Percentiles rank a stretch among this genome's conserved stretches.
phyloP scores from a whole-genome alignment of 176 grass and related monocot genomes.

The Oryza longistaminata region DNA sequence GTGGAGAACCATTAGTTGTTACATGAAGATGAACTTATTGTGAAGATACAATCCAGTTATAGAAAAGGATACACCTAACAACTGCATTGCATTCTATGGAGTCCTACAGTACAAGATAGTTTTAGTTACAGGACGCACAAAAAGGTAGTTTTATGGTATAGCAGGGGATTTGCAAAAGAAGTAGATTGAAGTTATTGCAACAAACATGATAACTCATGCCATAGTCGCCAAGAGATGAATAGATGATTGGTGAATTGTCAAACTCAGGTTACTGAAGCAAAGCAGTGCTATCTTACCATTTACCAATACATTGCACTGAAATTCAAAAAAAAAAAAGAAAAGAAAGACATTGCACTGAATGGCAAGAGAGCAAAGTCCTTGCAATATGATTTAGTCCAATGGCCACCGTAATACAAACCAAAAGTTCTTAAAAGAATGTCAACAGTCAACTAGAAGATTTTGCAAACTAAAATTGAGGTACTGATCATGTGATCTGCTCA shows the following conservation, averaged over 20 bases:
- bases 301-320: background rate
- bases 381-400: background rate
- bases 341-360: background rate
- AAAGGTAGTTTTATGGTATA: background rate
- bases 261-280: background rate
- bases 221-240: background rate
- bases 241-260: background rate
- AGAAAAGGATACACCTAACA: background rate
- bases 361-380: background rate
- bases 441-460: background rate
- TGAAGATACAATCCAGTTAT: background rate
- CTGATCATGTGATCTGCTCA: background rate
- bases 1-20: background rate
- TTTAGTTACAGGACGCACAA: background rate
- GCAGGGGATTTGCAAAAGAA: background rate
- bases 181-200: background rate
- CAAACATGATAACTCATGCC: background rate
- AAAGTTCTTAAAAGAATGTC: background rate
- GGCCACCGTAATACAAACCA: background rate
- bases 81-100: background rate
- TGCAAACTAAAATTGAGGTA: background rate
- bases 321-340: no score
- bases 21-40: conserved; percentile 1
- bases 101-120: background rate
- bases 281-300: background rate